Conservation (phyloP, 177 flowering plant genomes). For the Telopea speciosissima region DNA sequence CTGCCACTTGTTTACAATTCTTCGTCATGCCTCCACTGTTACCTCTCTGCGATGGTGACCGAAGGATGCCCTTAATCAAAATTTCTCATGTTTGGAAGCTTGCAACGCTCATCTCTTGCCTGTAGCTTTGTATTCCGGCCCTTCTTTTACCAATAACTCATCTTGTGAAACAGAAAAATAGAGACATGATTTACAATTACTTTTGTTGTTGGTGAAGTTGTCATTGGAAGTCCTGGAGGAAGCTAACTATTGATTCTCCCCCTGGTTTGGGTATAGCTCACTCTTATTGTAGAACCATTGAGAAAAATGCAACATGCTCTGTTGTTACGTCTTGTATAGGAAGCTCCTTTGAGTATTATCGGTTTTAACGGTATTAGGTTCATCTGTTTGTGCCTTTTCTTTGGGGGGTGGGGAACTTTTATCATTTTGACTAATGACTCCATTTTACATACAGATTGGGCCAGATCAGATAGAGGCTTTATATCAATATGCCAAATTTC, state of each 20-base stretch:
- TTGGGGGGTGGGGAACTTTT: background rate
- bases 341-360: background rate
- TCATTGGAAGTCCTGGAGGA: background rate
- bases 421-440: slow-evolving; percentile 1
- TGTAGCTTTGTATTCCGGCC: too few relatives aligned
- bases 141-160: too few relatives aligned
- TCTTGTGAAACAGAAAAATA: too few relatives aligned
- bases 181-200: background rate
- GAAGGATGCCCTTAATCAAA: slow-evolving; percentile 37
- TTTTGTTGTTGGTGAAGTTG: background rate
- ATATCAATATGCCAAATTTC: slow-evolving; percentile 95
- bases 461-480: slow-evolving; percentile 92
- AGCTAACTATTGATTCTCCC: background rate
- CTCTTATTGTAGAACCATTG: background rate
- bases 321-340: background rate
- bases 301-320: background rate
- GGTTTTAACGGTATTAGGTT: background rate
- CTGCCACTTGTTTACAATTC: slow-evolving; percentile 21
- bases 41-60: slow-evolving; percentile 41
- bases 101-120: background rate
- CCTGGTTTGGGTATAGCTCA: background rate
- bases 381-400: background rate
- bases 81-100: background rate
- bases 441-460: slow-evolving; percentile 58
- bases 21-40: slow-evolving; percentile 10